Percentiles rank a stretch among this genome's conserved stretches.
Conservation (phyloP, 331 rosid species). For the Prunus yedoensis region DNA sequence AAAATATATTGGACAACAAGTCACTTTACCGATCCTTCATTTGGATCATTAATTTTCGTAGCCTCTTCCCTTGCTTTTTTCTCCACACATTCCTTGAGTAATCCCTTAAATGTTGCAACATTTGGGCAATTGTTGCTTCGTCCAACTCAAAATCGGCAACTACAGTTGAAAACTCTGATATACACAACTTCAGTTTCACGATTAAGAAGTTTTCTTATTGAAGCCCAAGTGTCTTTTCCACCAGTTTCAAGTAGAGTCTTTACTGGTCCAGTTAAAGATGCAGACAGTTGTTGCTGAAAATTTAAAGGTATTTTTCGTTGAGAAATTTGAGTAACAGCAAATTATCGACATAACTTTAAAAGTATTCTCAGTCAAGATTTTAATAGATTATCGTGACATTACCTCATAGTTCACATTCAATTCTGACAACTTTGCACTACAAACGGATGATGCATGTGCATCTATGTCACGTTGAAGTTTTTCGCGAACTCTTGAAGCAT, state of each 20-base stretch:
- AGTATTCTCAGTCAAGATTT: not conserved
- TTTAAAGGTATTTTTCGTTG: not conserved
- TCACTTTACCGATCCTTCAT: slow-evolving; percentile 87
- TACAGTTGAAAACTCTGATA: slow-evolving; percentile 43
- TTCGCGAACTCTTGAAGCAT: slow-evolving; percentile 56
- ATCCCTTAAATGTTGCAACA: slow-evolving; percentile 56
- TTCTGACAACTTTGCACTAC: slow-evolving; percentile 51
- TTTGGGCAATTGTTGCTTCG: slow-evolving; percentile 39
- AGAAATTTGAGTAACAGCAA: not conserved
- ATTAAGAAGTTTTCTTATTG: slow-evolving; percentile 66
- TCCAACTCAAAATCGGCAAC: slow-evolving; percentile 77
- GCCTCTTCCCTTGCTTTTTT: slow-evolving; percentile 81
- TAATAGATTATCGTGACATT: slow-evolving; percentile 24
- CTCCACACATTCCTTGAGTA: slow-evolving; percentile 73
- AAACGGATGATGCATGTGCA: slow-evolving; percentile 56
- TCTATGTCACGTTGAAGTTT: slow-evolving; percentile 73
- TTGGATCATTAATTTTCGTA: slow-evolving; percentile 63
- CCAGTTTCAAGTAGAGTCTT: slow-evolving; percentile 71
- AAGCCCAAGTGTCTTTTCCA: slow-evolving; percentile 69
- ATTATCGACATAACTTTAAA: not conserved
- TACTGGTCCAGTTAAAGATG: slow-evolving; percentile 61
- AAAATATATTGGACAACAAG: not conserved
- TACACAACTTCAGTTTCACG: slow-evolving; percentile 57
- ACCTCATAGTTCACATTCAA: slow-evolving; percentile 59
- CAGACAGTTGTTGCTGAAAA: slow-evolving; percentile 57